Conservation (phyloP, 805 yeast genomes). For the Candida michaelii region DNA sequence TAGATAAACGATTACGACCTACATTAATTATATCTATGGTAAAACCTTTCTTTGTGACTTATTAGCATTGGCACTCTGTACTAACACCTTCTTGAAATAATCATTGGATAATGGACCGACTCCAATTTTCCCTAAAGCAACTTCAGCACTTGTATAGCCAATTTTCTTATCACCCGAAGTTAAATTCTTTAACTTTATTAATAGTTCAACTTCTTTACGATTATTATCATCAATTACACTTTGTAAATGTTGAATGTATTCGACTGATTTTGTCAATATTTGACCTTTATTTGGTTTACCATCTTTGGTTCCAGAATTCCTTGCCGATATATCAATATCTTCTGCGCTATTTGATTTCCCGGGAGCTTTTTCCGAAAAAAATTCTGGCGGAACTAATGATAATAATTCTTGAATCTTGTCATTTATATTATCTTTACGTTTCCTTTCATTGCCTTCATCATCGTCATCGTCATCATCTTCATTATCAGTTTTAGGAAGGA, state of each 20-base stretch:
- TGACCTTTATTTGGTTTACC: constrained; percentile 88
- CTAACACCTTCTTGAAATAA: constrained; percentile 26
- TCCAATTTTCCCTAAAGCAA: constrained; percentile 72
- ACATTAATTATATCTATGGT: background rate
- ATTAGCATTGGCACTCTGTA: constrained; percentile 23
- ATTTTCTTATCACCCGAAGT: constrained; percentile 43
- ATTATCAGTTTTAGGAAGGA: constrained; percentile 21
- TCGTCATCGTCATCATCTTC: constrained; percentile 22
- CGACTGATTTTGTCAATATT: constrained; percentile 71
- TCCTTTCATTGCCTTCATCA: constrained; percentile 41
- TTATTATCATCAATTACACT: constrained; percentile 75
- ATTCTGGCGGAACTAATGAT: constrained; percentile 35
- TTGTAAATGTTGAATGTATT: constrained; percentile 66
- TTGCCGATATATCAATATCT: constrained; percentile 27
- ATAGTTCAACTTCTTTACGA: constrained; percentile 72
- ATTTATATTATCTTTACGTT: constrained; percentile 43
- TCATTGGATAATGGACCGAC: constrained; percentile 72
- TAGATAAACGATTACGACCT: background rate
- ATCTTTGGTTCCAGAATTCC: constrained; percentile 64
- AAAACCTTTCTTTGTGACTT: constrained; percentile 21
- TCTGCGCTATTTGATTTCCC: constrained; percentile 13
- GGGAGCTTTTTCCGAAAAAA: constrained; percentile 29
- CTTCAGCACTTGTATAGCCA: constrained; percentile 75
- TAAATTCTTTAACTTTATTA: constrained; percentile 56
- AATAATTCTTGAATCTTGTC: constrained; percentile 45